A percentile compares a stretch with the other conserved stretches of the same genome.
Evolutionary conservation across 768 basidiomycete genomes (phyloP).

Genomic region (Lentinula boryana): DNA sequence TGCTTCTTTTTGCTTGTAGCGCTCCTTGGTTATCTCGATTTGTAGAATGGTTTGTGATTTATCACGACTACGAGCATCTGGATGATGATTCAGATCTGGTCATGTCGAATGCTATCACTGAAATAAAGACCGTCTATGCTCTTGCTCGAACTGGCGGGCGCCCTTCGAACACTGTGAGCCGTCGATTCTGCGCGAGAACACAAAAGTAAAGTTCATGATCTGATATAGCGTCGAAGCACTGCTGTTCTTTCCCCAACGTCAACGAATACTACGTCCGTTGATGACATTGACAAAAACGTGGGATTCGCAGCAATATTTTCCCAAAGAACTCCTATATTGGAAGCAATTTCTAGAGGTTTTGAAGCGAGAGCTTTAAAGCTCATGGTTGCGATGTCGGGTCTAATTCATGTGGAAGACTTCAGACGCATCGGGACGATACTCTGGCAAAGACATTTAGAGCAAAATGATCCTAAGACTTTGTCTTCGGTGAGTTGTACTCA

Average conservation of each 20-base stretch:
- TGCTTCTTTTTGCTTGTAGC: conserved; percentile 18
- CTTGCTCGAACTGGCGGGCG: conserved; percentile 43
- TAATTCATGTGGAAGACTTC: conserved; percentile 46
- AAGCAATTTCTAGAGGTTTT: conserved; percentile 40
- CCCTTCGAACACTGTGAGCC: conserved; percentile 35
- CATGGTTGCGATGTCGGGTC: conserved; percentile 54
- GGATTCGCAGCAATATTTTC: conserved; percentile 30
- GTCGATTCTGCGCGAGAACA: not conserved
- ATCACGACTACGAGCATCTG: conserved; percentile 28
- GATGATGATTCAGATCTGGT: conserved; percentile 38
- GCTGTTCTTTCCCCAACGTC: conserved; percentile 24
- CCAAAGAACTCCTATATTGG: conserved; percentile 31
- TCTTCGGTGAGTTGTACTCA: conserved; percentile 38
- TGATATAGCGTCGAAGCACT: conserved; percentile 35
- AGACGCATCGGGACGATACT: conserved; percentile 45
- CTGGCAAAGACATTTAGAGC: conserved; percentile 49
- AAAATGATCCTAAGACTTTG: conserved; percentile 35
- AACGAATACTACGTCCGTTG: not conserved
- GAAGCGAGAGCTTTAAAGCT: conserved; percentile 46
- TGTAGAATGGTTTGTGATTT: conserved; percentile 37
- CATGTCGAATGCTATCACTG: conserved; percentile 30
- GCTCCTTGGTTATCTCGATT: conserved; percentile 41
- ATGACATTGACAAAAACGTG: conserved; percentile 12
- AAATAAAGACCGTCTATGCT: conserved; percentile 44
- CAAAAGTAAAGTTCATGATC: not conserved